These are phyloP conservation scores for Carnegiea gigantea DNA, from an alignment of 179 eudicot species.

Conservation along the genomic window DNA sequence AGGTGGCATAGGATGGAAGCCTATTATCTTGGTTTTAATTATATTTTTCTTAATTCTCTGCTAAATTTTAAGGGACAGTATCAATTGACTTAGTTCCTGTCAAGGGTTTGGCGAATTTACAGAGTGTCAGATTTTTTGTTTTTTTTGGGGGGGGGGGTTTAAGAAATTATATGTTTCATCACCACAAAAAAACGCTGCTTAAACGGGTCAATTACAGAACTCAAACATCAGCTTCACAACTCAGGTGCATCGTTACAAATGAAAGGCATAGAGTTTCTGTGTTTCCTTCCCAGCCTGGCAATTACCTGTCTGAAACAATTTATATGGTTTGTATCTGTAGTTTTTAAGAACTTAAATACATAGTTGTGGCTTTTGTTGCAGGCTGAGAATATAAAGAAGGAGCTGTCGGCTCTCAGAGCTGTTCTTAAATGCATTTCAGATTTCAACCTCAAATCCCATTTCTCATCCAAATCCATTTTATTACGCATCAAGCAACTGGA, in stretches of 20 bases:
- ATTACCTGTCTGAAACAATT: not conserved
- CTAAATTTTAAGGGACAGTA: not conserved
- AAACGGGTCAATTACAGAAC: too few relatives aligned
- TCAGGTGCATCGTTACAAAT: too few relatives aligned
- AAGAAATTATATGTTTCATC: too few relatives aligned
- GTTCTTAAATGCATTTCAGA: conserved; percentile 29
- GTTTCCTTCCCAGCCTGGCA: too few relatives aligned
- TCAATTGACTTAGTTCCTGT: not conserved
- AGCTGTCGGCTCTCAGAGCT: conserved; percentile 17
- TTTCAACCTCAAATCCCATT: conserved; percentile 32
- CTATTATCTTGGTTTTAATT: not conserved
- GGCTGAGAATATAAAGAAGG: conserved; percentile 10
- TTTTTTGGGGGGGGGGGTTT: too few relatives aligned
- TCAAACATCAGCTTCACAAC: too few relatives aligned
- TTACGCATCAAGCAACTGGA: conserved; percentile 21
- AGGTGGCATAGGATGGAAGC: too few relatives aligned
- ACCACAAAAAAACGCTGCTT: too few relatives aligned
- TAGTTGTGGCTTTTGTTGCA: conserved; percentile 16
- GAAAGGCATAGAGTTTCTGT: too few relatives aligned
- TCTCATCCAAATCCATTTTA: conserved; percentile 15
- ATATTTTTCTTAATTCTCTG: not conserved
- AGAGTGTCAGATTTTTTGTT: too few relatives aligned
- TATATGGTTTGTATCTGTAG: not conserved
- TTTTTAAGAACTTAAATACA: not conserved
- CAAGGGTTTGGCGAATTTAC: not conserved